Base-by-base conservation (phyloP, 495 filamentous ascomycete species). In the Penicillium turbatum region DNA sequence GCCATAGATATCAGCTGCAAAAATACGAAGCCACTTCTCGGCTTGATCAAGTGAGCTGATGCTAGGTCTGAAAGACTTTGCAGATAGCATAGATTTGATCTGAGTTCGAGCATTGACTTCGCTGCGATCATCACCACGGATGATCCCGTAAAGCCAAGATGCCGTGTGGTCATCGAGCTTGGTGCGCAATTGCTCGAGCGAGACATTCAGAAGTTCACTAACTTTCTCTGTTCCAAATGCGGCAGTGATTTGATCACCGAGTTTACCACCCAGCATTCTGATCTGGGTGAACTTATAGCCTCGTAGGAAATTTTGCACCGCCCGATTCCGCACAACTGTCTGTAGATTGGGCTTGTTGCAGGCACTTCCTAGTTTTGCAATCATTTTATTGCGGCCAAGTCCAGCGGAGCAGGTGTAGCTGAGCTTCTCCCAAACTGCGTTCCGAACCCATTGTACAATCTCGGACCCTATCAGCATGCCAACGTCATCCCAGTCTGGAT, bases 41-140 rank as follows among this genome's bases (percentile, higher is more conserved):
- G 85, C 95, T 67, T 95, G 89, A 21, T 93, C 90, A n/a, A 80
- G 67, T 12, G 75, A 82, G 57, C 83, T 88, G 62, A 98, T 89
- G 54, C 77, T 84, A 1, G 93, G 93, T 6, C 90, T 81, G 59
- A 98, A 98, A 0, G 90, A 93, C 64, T 98, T 98, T 39, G 93
- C 92, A 2, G 89, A 95, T n/a, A 97, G 79, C 93, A 98, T 98
- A 17, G 87, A 92, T 64, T 97, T 97, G 66, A 96, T 95, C 61
- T 91, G 87, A 11, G 90, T 96, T 53, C 93, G 82, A 32, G 91
- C 79, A 61, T 90, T 96, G 59, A 97, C 90, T 70, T 96, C 90
- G 63, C 86, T 95, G 36, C 72, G 68, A 65, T 98, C 93, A 46
- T 89, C 83, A 0, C 93, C 93, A 0, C 95, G 84, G 38, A 97